Base-by-base conservation (phyloP, 1,284 basidiomycete species). In the Takashimella koratensis region DNA sequence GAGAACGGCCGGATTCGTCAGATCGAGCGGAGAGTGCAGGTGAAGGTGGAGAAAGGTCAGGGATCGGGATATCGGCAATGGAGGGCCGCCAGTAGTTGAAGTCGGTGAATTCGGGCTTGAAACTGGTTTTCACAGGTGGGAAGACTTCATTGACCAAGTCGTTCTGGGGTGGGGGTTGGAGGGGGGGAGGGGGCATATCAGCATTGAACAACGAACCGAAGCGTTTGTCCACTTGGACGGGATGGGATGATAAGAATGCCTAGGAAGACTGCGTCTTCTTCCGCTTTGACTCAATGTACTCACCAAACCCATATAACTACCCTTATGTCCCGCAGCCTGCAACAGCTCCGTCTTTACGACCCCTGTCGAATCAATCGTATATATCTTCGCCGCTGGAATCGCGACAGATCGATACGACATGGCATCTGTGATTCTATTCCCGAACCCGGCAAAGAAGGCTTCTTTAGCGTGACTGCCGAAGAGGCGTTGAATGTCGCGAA, bases 121-220 rank as follows among this genome's bases (percentile, higher is more conserved):
- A 87, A 69, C 89, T 90, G 50, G 86, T 84, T 66, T 91, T 84
- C 56, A 98, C 91, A 0, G 95, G 92, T 23, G 96, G 96, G 80
- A 99, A 99, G 86, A 97, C 95, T 74, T 97, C 94, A 77, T 99
- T 94, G 26, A 99, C 96, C 13, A 98, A 83, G 74, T 98, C 95
- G 16, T 95, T 97, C 92, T 97, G 73, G 92, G n/a, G n/a, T n/a
- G n/a, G n/a, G n/a, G n/a, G n/a, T n/a, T n/a, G n/a, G n/a, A n/a
- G n/a, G n/a, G n/a, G n/a, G n/a, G n/a, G n/a, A n/a, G n/a, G n/a
- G n/a, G n/a, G n/a, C n/a, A n/a, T n/a, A n/a, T n/a, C n/a, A n/a
- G n/a, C n/a, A n/a, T n/a, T n/a, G n/a, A n/a, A n/a, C n/a, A n/a
- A n/a, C n/a, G n/a, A n/a, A n/a, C n/a, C n/a, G n/a, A n/a, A n/a